Evolutionary conservation across 2,329 filamentous ascomycete genomes (phyloP), one percentile per base, ranked within the genome.

Genomic region (Ophiognomonia clavigignenti-juglandacearum): DNA sequence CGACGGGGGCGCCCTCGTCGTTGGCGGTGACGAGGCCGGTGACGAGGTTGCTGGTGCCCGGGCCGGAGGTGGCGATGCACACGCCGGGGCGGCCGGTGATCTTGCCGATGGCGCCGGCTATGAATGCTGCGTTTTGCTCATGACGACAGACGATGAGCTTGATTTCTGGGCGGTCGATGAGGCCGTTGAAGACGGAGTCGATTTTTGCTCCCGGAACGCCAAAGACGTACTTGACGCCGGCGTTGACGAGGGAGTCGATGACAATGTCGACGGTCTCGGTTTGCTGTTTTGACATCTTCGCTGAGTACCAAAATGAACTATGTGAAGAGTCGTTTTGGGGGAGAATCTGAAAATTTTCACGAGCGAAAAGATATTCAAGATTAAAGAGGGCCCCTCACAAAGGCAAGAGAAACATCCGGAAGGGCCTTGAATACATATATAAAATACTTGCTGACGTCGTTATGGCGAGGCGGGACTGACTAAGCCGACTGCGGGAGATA

Each of bases 41-140:
- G 2, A 66, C 68, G 13, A 74, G 59, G 54, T 74, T 74, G 36
- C 66, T 67, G 3, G 70, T 71, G 13, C 71, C 71, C 0, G 71
- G 71, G 0, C 70, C 71, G 11, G 68, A 72, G 3, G 71, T 74
- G 16, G 68, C 71, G 38, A 73, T 67, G 55, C 66, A 71, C 1
- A 73, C 70, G 10, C 71, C 71, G 4, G 70, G 69, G 3, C 60
- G 59, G 16, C 70, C 71, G 1, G 70, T 73, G 48, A 74, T 67
- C 24, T 69, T 61, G 10, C 71, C 71, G 19, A 69, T 60, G 0
- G 69, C 71, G 3, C 68, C 69, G 18, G 71, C 71, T 61, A 74
- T 74, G 59, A 74, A 71, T 6, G 70, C 71, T 14, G 71, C 71
- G 54, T 74, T 74, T 47, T 74, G 71, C 54, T 74, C 71, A 52